Evolutionary conservation across 2,329 filamentous ascomycete species (phyloP).

Genomic region (Colletotrichum euphorbiae): DNA sequence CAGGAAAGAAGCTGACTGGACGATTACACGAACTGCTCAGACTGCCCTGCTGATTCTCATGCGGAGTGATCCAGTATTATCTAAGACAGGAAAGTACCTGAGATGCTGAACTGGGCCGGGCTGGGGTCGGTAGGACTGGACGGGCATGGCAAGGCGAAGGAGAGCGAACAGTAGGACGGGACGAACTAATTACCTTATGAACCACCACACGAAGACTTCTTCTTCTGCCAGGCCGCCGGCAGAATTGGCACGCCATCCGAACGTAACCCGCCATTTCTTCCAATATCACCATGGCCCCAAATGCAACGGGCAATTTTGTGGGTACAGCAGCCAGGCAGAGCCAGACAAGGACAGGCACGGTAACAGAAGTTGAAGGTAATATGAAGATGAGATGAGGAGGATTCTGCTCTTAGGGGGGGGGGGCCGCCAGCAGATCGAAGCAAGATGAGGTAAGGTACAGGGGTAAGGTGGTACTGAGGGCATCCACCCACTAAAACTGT

Average conservation of each 20-base stretch:
- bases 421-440: no score
- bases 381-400: constrained; percentile 4
- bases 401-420: no score
- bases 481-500: no score
- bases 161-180: background rate
- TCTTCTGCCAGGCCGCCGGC: background rate
- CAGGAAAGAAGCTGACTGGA: background rate
- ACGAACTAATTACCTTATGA: background rate
- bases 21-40: background rate
- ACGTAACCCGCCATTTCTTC: constrained; percentile 30
- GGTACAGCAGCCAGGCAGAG: constrained; percentile 9
- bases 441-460: background rate
- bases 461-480: background rate
- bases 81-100: background rate
- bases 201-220: no score
- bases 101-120: background rate
- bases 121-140: background rate
- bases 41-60: background rate
- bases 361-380: background rate
- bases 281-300: constrained; percentile 13
- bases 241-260: constrained; percentile 27
- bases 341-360: constrained; percentile 7
- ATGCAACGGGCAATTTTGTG: constrained; percentile 5
- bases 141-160: background rate
- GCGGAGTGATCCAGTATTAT: background rate